Percentiles rank a stretch among this genome's conserved stretches.
Evolutionary conservation across 2,329 filamentous ascomycete genomes (phyloP).

Genomic region (Bipolaris victoriae): DNA sequence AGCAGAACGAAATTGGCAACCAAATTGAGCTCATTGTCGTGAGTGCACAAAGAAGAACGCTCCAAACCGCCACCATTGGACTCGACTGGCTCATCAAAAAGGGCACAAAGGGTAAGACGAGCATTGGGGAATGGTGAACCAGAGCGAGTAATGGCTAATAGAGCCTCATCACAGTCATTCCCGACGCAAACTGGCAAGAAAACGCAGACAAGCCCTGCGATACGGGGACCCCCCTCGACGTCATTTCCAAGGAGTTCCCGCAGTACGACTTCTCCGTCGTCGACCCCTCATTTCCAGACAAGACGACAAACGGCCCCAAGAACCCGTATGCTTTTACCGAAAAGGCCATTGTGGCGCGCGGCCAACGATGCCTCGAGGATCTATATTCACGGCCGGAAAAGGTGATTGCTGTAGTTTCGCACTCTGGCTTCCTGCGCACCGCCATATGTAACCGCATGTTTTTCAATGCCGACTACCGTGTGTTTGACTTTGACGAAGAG

Average conservation of each 20-base stretch:
- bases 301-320: slow-evolving; percentile 53
- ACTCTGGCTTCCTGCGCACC: slow-evolving; percentile 67
- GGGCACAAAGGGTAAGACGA: slow-evolving; percentile 46
- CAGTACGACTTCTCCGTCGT: slow-evolving; percentile 62
- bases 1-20: slow-evolving; percentile 45
- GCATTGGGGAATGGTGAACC: not conserved
- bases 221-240: slow-evolving; percentile 59
- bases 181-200: slow-evolving; percentile 69
- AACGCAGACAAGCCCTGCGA: slow-evolving; percentile 64
- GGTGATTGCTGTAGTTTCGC: slow-evolving; percentile 68
- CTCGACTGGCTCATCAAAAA: slow-evolving; percentile 63
- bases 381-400: slow-evolving; percentile 64
- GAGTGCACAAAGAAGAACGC: slow-evolving; percentile 69
- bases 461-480: slow-evolving; percentile 68
- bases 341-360: slow-evolving; percentile 62
- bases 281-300: slow-evolving; percentile 68
- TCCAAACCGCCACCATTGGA: slow-evolving; percentile 66
- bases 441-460: slow-evolving; percentile 59
- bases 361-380: slow-evolving; percentile 56
- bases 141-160: not conserved
- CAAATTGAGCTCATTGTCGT: slow-evolving; percentile 64
- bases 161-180: slow-evolving; percentile 49
- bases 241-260: slow-evolving; percentile 59
- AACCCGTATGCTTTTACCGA: slow-evolving; percentile 62
- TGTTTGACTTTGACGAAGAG: slow-evolving; percentile 62